Conservation (phyloP, 176 grass and related monocot genomes). For the Lolium rigidum region DNA sequence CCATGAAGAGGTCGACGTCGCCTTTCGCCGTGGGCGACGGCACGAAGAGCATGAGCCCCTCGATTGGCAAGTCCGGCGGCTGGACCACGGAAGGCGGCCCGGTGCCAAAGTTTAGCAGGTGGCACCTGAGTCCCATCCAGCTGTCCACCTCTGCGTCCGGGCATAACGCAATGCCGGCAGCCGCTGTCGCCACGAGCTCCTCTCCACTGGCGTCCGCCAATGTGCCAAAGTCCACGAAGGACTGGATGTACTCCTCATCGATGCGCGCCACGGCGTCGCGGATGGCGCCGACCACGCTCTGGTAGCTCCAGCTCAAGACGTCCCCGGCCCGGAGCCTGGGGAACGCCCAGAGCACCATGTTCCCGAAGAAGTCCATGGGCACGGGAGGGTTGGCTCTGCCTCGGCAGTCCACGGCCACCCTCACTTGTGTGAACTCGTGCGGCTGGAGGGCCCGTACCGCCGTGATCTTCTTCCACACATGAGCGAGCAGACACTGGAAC, state of each 20-base stretch:
- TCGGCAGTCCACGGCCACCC: conserved; percentile 50
- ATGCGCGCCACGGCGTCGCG: conserved; percentile 32
- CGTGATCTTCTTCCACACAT: conserved; percentile 56
- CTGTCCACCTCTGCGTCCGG: conserved; percentile 50
- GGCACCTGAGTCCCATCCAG: conserved; percentile 43
- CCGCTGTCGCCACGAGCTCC: conserved; percentile 36
- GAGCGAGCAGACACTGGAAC: conserved; percentile 45
- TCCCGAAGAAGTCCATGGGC: conserved; percentile 47
- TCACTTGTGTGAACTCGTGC: conserved; percentile 30
- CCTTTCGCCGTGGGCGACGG: conserved; percentile 7
- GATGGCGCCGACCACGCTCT: conserved; percentile 26
- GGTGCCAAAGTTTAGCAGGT: conserved; percentile 38
- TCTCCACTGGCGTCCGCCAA: background rate
- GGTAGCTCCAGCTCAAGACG: conserved; percentile 9
- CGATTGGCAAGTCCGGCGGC: conserved; percentile 3
- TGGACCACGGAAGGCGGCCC: conserved; percentile 6
- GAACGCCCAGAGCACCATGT: conserved; percentile 54
- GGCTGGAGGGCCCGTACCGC: conserved; percentile 23
- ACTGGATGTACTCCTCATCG: conserved; percentile 51
- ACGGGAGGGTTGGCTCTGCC: conserved; percentile 23
- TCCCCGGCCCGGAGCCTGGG: conserved; percentile 23
- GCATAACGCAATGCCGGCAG: conserved; percentile 22
- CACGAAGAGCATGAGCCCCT: conserved; percentile 35
- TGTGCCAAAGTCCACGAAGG: conserved; percentile 48
- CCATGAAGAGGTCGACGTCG: conserved; percentile 33